Evolutionary conservation across 2,329 filamentous ascomycete species (phyloP).

Genomic region (Pseudopyrenochaeta lycopersici): DNA sequence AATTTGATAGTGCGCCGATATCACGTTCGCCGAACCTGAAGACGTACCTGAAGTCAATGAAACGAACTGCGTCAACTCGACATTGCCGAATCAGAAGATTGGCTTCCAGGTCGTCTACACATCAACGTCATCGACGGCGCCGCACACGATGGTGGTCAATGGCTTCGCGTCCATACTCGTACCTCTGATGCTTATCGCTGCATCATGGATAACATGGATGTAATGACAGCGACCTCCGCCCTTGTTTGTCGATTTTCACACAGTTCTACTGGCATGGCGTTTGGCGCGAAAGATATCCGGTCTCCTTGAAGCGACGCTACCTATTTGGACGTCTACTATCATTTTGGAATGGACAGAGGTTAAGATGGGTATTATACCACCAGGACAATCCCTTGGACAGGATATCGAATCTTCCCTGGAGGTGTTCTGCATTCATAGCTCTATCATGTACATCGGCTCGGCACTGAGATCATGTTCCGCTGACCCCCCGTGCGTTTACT

Average conservation of each 20-base stretch:
- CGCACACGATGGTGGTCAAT: conserved; percentile 34
- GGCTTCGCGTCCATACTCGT: conserved; percentile 35
- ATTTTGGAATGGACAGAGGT: neutral
- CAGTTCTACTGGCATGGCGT: conserved; percentile 14
- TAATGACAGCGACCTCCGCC: conserved; percentile 2
- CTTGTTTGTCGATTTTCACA: conserved; percentile 6
- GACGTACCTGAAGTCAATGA: conserved; percentile 79
- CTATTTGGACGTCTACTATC: neutral
- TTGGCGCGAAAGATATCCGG: conserved; percentile 36
- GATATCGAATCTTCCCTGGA: neutral
- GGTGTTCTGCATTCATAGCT: conserved; percentile 22
- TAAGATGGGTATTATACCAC: neutral
- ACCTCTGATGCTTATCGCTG: conserved; percentile 37
- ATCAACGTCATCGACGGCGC: conserved; percentile 45
- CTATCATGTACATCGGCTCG: conserved; percentile 22
- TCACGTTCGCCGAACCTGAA: conserved; percentile 83
- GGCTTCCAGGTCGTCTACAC: conserved; percentile 81
- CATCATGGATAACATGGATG: conserved; percentile 40
- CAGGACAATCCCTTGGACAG: neutral
- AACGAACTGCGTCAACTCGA: conserved; percentile 89
- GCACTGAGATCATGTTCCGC: conserved; percentile 17
- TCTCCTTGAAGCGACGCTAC: conserved; percentile 10
- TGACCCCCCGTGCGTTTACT: neutral
- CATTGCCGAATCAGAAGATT: conserved; percentile 58
- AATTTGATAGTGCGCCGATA: conserved; percentile 82